phyloP scores from a whole-genome alignment of 2,329 filamentous ascomycete genomes.

The Fusarium floridanum region DNA sequence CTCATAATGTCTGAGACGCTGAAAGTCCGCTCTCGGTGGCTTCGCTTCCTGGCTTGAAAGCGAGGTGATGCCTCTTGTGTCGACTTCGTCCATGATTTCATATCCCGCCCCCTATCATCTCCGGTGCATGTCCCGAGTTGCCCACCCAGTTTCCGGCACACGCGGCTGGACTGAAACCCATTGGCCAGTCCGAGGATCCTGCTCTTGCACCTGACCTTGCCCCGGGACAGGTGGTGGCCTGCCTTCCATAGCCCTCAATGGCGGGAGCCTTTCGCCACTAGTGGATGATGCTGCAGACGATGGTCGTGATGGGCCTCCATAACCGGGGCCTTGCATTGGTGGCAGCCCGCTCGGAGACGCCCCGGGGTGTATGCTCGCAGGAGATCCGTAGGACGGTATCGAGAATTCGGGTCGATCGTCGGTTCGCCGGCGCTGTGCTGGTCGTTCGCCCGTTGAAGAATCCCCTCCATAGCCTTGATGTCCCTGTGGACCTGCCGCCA shows the following conservation, averaged over 20 bases:
- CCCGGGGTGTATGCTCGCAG: constrained; percentile 42
- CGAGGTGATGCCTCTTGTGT: constrained; percentile 11
- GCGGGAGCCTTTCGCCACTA: constrained; percentile 61
- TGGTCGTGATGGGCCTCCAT: constrained; percentile 55
- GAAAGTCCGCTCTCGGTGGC: constrained; percentile 9
- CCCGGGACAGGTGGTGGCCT: constrained; percentile 43
- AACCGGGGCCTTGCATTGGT: constrained; percentile 56
- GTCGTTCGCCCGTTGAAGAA: constrained; percentile 59
- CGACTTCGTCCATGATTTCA: constrained; percentile 6
- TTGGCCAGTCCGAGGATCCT: constrained; percentile 53
- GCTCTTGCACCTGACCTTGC: constrained; percentile 49
- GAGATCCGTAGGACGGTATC: constrained; percentile 55
- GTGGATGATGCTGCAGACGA: constrained; percentile 54
- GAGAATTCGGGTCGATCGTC: constrained; percentile 61
- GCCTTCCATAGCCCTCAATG: constrained; percentile 61
- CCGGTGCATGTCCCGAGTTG: constrained; percentile 47
- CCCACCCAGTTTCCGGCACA: constrained; percentile 54
- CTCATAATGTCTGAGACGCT: constrained; percentile 7
- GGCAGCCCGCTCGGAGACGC: constrained; percentile 56
- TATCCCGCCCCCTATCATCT: constrained; percentile 39
- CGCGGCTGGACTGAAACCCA: constrained; percentile 52
- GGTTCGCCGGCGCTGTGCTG: constrained; percentile 61
- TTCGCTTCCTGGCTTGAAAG: constrained; percentile 2
- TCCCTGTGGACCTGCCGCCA: constrained; percentile 45
- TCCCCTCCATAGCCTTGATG: constrained; percentile 57